These are phyloP conservation scores for Phyllosticta citribraziliensis DNA, from an alignment of 2,329 filamentous ascomycete species.

Conservation along the genomic window DNA sequence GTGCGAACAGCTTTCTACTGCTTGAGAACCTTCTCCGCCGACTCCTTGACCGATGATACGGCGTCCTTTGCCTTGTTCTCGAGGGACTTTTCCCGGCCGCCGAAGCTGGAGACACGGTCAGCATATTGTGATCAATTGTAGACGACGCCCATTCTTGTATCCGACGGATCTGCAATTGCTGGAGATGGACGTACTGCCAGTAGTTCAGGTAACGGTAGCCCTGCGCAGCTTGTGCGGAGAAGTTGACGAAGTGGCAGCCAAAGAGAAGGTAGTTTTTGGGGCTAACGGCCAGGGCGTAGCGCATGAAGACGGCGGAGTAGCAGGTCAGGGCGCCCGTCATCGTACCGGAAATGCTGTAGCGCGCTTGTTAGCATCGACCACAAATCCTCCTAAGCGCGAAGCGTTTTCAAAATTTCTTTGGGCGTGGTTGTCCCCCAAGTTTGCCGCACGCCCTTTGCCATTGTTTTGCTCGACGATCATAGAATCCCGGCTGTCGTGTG, in stretches of 20 bases:
- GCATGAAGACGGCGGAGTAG: conserved; percentile 58
- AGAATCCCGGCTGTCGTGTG: not conserved
- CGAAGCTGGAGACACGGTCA: conserved; percentile 22
- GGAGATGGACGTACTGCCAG: conserved; percentile 35
- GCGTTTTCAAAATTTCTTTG: not conserved
- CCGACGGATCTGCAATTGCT: not conserved
- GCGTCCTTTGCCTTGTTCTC: conserved; percentile 31
- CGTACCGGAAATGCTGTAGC: conserved; percentile 50
- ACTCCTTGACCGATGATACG: conserved; percentile 13
- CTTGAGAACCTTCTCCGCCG: conserved; percentile 11
- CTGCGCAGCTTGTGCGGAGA: conserved; percentile 50
- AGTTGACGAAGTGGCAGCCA: conserved; percentile 58
- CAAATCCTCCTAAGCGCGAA: not conserved
- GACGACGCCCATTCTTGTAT: not conserved
- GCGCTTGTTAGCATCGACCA: not conserved
- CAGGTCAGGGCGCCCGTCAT: conserved; percentile 53
- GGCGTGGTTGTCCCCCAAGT: not conserved
- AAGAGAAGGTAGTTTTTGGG: conserved; percentile 60
- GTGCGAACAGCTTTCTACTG: not conserved
- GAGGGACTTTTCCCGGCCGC: conserved; percentile 33
- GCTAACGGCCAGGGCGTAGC: conserved; percentile 53
- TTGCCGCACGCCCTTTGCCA: not conserved
- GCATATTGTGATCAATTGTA: not conserved
- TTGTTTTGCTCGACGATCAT: not conserved
- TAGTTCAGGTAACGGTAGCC: conserved; percentile 53